Base-by-base conservation (phyloP, 2,329 filamentous ascomycete species). In the Domatiomyces globalis region DNA sequence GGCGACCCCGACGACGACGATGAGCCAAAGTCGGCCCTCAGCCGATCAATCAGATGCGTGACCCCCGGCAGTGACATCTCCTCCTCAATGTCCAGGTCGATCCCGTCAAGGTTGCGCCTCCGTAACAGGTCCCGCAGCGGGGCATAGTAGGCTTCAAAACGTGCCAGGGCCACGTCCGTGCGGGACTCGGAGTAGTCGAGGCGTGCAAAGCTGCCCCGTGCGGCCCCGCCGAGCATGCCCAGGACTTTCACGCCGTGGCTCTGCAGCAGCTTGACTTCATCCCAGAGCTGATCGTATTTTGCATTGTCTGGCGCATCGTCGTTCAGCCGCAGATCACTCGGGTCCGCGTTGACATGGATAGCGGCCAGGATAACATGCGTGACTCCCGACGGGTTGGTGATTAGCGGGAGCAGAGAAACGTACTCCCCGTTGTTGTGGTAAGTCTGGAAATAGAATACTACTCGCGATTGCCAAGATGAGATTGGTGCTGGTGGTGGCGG, bases 301-400 rank as follows among this genome's bases (percentile, higher is more conserved):
- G 78, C 66, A 59, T 85, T 70, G n/a, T 77, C 69, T 0, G 86
- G 86, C 0, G 74, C 73, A 63, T 87, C 78, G 67, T 95, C 83
- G 66, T 95, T 95, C 57, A 95, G 77, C 0, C 82, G 86, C 60
- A 90, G 76, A 53, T 79, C 73, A 7, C 73, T 73, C 1, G 85
- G 80, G 5, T 76, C 73, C 36, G 71, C 72, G 65, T 92, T 89
- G 60, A 95, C 71, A 67, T 95, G 89, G 54, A 95, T 80, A 10
- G 89, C 88, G 5, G 86, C 87, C 47, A 95, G 70, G 60, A 94
- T 89, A 54, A 95, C 74, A 68, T 95, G 89, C 0, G 89, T 94
- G 48, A 80, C 68, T 7, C 78, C 77, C 4, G 79, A 81, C 5
- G 55, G 46, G 56, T 75, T 71, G 43, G 72, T 72, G 50, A 81